These are phyloP conservation scores for Rickenella mellea DNA, from an alignment of 768 basidiomycete genomes.

Conservation along the genomic window DNA sequence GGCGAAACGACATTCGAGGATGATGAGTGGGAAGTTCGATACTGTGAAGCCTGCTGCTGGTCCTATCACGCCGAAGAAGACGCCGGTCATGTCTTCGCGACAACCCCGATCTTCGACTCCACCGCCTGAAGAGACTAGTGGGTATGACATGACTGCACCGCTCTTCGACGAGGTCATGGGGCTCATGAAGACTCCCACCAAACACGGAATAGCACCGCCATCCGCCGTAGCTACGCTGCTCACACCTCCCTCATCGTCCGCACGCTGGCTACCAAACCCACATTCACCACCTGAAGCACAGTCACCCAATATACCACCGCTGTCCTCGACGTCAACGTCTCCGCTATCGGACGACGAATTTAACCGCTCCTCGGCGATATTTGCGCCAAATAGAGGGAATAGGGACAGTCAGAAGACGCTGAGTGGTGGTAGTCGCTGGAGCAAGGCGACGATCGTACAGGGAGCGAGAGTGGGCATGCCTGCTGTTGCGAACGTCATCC, in stretches of 20 bases:
- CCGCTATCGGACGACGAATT: conserved; percentile 13
- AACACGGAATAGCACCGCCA: neutral
- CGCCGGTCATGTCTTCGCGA: neutral
- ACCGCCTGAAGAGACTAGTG: neutral
- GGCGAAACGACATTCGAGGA: neutral
- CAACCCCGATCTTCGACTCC: neutral
- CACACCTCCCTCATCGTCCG: neutral
- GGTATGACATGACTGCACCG: conserved; percentile 5
- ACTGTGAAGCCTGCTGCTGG: neutral
- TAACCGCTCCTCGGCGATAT: conserved; percentile 13
- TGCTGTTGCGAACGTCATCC: conserved; percentile 43
- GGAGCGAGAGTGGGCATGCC: conserved; percentile 38
- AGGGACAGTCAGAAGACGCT: conserved; percentile 30
- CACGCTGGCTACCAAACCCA: neutral
- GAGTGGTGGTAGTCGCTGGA: conserved; percentile 10
- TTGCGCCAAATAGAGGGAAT: conserved; percentile 8
- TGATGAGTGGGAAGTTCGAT: conserved; percentile 1
- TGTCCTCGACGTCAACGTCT: conserved; percentile 13
- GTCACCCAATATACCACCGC: too few species aligned
- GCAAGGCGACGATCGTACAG: conserved; percentile 29
- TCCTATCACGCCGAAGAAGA: neutral
- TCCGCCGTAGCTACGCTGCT: conserved; percentile 4
- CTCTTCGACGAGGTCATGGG: conserved; percentile 13
- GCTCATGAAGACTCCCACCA: conserved; percentile 2
- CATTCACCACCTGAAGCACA: conserved; percentile 3